Base-by-base conservation (phyloP, 2,329 filamentous ascomycete genomes). In the Cercospora janseana region DNA sequence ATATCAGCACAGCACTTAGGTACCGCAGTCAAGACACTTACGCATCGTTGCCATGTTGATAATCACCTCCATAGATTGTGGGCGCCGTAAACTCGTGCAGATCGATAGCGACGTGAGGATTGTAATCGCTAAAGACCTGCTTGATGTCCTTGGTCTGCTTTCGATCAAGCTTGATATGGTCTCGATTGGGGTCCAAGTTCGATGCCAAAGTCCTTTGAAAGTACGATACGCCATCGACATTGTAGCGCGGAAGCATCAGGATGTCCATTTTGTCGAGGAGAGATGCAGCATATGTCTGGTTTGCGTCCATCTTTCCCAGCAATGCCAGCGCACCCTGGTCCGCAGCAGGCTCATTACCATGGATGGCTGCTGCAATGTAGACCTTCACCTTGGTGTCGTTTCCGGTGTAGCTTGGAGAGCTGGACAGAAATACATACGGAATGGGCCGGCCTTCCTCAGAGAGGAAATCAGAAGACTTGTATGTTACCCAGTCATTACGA, bases 331-430 rank as follows among this genome's bases (percentile, higher is more conserved):
- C 58, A 0, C 66, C 64, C 50, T 69, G 63, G 45, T 70, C 67
- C 9, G 66, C 68, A 3, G 65, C 68, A 3, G 69, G 67, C 48
- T 70, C 69, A 35, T 70, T 69, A 9, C 69, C 68, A 31, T 70
- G 69, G 2, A 69, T 62, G 10, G 57, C 64, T 12, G 61, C 67
- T 48, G 70, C 68, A 6, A 71, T 62, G 24, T 62, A 58, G 12
- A 70, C 38, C 45, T 70, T 70, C 12, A 57, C 50, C 26, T 53
- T 31, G 28, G 49, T 52, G 24, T 58, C 37, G 15, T 46, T 37
- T 8, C 43, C 16, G 6, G 31, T 20, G 4, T 27, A 28, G 10
- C 6, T n/a, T 2, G 23, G 32, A 8, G 44, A 37, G 38, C 44
- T 50, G 1, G 54, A 56, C 9, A 56, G 62, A 29, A 58, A 62